Evolutionary conservation across 371 early-diverging fungal genomes (phyloP), one percentile per base, ranked within the genome.

Genomic region (Catenaria anguillulae): DNA sequence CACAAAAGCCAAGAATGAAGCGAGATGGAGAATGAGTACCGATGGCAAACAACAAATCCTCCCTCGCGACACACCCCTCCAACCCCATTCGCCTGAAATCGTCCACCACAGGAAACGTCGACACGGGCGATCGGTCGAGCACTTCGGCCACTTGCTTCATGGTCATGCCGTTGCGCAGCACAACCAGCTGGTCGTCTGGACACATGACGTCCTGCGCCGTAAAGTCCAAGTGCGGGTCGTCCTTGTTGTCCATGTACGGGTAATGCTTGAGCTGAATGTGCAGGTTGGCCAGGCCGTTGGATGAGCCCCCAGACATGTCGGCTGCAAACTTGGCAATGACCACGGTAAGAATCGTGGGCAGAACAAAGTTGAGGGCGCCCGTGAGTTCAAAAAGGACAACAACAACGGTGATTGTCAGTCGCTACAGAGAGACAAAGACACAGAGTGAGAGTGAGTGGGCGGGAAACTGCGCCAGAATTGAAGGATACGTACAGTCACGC

Each of bases 341-440:
- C 40, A 96, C 75, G 15, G 85, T 80, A 63, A 94, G 83, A 92
- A 94, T 92, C 4, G 91, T 85, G 0, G 96, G 97, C 43, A 97
- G 75, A 56, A 93, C 86, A 65, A 90, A 92, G 36, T 85, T 85
- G 33, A 93, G 73, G 10, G 89, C 89, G 12, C 95, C 95, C 0
- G 98, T 97, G 50, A 97, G 72, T 68, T 97, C 98, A 69, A 95
- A 92, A 92, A 97, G 94, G 64, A 96, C 92, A 4, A 96, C 93
- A 0, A 88, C 89, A 26, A 90, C 24, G 31, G n/a, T 34, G 40
- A 58, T 42, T 1, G 58, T 58, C 58, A 58, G n/a, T 1, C 58
- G 52, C 52, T 50, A 29, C 29, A 0, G 6, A 23, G 21, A 0
- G n/a, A n/a, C n/a, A n/a, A n/a, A n/a, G n/a, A n/a, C n/a, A n/a